Conservation (phyloP, 75 land plant genomes). For the Pinus taeda region DNA sequence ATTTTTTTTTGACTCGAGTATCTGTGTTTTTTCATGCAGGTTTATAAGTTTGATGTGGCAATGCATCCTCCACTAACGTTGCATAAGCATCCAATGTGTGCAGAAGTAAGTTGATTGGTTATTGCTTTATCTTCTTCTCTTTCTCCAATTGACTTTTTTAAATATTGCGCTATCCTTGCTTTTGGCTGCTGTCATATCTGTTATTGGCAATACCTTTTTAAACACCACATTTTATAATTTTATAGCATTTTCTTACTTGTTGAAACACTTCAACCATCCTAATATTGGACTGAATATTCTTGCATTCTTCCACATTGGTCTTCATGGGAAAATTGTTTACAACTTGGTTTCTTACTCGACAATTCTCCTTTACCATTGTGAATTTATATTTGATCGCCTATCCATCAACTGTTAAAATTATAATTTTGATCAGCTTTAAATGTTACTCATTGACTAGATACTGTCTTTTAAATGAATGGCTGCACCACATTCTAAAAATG, state of each 20-base stretch:
- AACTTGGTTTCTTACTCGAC: not conserved
- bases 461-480: not conserved
- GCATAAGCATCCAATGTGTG: constrained; percentile 92
- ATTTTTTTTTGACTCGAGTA: not conserved
- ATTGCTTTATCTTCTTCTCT: not conserved
- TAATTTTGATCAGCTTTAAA: not conserved
- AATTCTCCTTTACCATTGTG: not conserved
- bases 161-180: not conserved
- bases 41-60: constrained; percentile 4
- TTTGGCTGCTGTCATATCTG: not conserved
- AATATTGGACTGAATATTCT: too few relatives aligned
- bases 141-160: not conserved
- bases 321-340: not conserved
- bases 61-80: constrained; percentile 92
- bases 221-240: too few relatives aligned
- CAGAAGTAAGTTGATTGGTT: constrained; percentile 44
- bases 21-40: constrained; percentile 4
- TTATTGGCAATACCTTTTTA: too few relatives aligned
- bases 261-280: too few relatives aligned
- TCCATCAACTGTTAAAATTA: not conserved
- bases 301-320: not conserved
- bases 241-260: too few relatives aligned
- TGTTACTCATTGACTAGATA: not conserved
- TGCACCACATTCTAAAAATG: not conserved
- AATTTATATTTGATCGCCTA: not conserved